Conservation (phyloP, 768 basidiomycete species). For the Auricularia sp. region DNA sequence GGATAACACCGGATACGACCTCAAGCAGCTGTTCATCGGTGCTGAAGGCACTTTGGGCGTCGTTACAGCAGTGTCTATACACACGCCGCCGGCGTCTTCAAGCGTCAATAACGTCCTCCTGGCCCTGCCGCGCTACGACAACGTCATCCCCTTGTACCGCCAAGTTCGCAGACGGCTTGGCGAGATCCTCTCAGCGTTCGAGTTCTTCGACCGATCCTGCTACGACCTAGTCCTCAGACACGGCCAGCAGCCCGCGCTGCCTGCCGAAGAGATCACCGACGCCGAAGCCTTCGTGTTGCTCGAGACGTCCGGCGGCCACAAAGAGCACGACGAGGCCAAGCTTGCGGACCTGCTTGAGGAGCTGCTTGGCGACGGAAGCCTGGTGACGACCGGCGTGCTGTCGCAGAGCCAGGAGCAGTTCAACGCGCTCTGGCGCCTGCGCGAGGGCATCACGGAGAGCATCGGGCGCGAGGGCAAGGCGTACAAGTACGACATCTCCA, state of each 20-base stretch:
- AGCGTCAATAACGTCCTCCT: constrained; percentile 89
- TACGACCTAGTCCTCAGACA: constrained; percentile 79
- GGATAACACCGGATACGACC: constrained; percentile 70
- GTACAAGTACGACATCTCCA: constrained; percentile 94
- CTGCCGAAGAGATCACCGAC: constrained; percentile 61
- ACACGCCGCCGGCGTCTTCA: constrained; percentile 73
- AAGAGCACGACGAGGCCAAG: constrained; percentile 82
- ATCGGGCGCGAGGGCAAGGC: constrained; percentile 87
- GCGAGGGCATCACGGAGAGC: constrained; percentile 88
- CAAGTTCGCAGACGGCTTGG: constrained; percentile 24
- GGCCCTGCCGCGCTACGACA: constrained; percentile 76
- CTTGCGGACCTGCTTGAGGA: not conserved
- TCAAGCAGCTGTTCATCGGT: constrained; percentile 97
- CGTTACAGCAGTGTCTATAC: constrained; percentile 89
- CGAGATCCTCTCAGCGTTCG: constrained; percentile 51
- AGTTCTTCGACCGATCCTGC: constrained; percentile 83
- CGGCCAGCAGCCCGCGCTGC: constrained; percentile 67
- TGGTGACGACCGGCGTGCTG: constrained; percentile 83
- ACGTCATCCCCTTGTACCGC: constrained; percentile 77
- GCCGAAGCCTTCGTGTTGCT: constrained; percentile 85
- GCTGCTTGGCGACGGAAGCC: constrained; percentile 42
- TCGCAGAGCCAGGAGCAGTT: constrained; percentile 89
- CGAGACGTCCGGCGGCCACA: constrained; percentile 88
- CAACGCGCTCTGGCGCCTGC: constrained; percentile 78
- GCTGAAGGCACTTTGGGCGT: constrained; percentile 94